Percentiles rank a stretch among this genome's conserved stretches.
phyloP scores from a whole-genome alignment of 148 eudicot species.

The Pharnaceum exiguum region DNA sequence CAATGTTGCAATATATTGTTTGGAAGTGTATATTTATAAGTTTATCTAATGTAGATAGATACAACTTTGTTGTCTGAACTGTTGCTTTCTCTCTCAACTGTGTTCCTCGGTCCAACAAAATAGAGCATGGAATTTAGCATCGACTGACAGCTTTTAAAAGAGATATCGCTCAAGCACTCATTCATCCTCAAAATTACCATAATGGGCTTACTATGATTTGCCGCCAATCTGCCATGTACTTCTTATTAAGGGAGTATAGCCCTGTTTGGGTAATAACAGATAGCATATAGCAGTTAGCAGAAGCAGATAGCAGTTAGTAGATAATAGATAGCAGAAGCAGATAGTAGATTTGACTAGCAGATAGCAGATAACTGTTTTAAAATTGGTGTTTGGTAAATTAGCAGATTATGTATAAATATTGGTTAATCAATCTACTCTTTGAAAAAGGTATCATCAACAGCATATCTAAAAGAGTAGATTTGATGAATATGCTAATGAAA shows the following conservation, averaged over 20 bases:
- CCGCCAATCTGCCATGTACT: background rate
- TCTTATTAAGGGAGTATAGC: background rate
- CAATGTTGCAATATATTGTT: background rate
- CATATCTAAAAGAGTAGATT: too few species aligned
- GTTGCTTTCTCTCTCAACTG: background rate
- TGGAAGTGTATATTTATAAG: slow-evolving; percentile 1
- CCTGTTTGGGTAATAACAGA: too few species aligned
- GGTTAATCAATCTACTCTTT: too few species aligned
- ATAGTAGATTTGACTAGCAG: too few species aligned
- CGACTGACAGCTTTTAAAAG: slow-evolving; percentile 15
- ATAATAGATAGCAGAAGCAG: too few species aligned
- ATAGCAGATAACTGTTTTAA: too few species aligned
- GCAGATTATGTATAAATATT: too few species aligned
- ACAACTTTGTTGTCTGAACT: background rate
- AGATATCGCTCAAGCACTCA: background rate
- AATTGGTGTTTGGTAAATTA: too few species aligned
- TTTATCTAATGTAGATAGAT: background rate
- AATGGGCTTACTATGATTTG: background rate
- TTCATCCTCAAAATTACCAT: slow-evolving; percentile 15
- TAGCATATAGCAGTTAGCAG: too few species aligned
- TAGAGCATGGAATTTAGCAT: slow-evolving; percentile 12
- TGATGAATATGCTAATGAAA: too few species aligned
- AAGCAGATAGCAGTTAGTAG: too few species aligned
- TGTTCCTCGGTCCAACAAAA: slow-evolving; percentile 1
- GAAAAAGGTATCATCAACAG: too few species aligned